These are phyloP conservation scores for Gynostemma pentaphyllum DNA, from an alignment of 306 rosid genomes.

Conservation along the genomic window DNA sequence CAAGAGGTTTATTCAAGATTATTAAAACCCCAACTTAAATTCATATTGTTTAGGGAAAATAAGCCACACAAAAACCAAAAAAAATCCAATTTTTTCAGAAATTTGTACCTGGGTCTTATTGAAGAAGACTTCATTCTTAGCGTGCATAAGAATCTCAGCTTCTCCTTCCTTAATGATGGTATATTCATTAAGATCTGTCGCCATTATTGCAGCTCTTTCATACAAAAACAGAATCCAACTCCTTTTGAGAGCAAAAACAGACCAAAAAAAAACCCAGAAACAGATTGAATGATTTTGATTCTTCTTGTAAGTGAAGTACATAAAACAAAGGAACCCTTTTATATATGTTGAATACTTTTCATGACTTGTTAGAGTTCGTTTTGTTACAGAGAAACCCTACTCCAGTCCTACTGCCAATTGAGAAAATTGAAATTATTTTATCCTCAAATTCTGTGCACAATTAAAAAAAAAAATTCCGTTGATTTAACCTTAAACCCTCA, in stretches of 20 bases:
- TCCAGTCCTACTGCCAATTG: background rate
- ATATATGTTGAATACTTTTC: background rate
- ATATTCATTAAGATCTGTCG: slow-evolving; percentile 54
- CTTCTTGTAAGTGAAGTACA: background rate
- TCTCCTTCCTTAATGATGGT: slow-evolving; percentile 84
- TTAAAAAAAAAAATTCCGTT: background rate
- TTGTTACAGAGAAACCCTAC: background rate
- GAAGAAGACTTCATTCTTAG: slow-evolving; percentile 78
- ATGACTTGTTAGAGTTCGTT: background rate
- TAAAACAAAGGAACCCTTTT: background rate
- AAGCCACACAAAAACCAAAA: too few species aligned
- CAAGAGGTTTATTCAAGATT: too few species aligned
- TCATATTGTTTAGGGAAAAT: too few species aligned
- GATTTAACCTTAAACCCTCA: slow-evolving; percentile 20
- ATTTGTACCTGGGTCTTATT: slow-evolving; percentile 89
- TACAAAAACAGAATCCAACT: slow-evolving; percentile 18
- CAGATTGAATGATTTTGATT: slow-evolving; percentile 3
- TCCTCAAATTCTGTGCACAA: background rate
- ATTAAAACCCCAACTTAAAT: too few species aligned
- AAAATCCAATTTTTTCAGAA: too few species aligned
- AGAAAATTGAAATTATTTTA: background rate
- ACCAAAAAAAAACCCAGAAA: background rate
- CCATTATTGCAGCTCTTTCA: slow-evolving; percentile 35
- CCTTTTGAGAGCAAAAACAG: background rate
- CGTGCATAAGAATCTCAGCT: slow-evolving; percentile 96